Conservation (phyloP, 2,329 filamentous ascomycete genomes). For the Lachnellula cervina region DNA sequence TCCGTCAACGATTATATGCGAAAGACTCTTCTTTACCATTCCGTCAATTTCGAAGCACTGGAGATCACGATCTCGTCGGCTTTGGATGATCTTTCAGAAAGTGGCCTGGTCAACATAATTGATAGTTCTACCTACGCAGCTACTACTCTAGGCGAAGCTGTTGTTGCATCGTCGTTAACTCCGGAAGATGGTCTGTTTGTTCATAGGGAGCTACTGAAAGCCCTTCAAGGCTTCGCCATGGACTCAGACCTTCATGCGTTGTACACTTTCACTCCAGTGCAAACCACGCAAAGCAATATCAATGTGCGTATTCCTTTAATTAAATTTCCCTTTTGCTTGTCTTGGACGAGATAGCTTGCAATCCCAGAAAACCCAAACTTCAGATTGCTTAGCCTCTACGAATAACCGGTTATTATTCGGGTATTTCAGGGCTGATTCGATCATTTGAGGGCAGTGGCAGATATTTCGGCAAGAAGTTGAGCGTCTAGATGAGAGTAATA, state of each 20-base stretch:
- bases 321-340: no score
- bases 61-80: conserved; percentile 52
- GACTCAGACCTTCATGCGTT: conserved; percentile 76
- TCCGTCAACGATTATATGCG: conserved; percentile 64
- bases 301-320: conserved; percentile 37
- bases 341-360: not conserved
- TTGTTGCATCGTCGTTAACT: conserved; percentile 67
- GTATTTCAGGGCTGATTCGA: no score
- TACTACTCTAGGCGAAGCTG: conserved; percentile 63
- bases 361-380: no score
- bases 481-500: conserved; percentile 62
- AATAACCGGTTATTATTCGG: no score
- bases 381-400: not conserved
- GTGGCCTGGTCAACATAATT: conserved; percentile 51
- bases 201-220: conserved; percentile 61
- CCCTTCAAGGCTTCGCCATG: conserved; percentile 70
- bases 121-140: conserved; percentile 49
- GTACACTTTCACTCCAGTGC: conserved; percentile 72
- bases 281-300: conserved; percentile 50
- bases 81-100: conserved; percentile 50
- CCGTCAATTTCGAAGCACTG: conserved; percentile 46
- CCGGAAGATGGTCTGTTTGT: conserved; percentile 73
- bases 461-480: conserved; percentile 69
- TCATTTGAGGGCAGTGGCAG: conserved; percentile 45
- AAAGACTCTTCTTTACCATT: conserved; percentile 61